These are phyloP conservation scores for Cyberlindnera mrakii DNA, from an alignment of 805 yeast genomes.

Conservation along the genomic window DNA sequence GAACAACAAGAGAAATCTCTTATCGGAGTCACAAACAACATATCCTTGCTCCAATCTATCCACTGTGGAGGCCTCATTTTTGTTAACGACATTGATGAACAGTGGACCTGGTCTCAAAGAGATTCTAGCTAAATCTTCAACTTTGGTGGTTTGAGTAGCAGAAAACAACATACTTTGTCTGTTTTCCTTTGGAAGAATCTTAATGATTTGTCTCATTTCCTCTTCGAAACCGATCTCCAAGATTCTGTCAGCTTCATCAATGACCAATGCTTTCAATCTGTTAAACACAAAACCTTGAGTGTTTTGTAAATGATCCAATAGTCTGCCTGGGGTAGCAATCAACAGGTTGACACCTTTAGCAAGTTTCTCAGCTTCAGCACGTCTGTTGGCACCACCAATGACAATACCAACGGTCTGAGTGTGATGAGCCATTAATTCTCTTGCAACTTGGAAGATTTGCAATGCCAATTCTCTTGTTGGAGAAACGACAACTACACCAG, in stretches of 20 bases:
- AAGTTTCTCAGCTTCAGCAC: slow-evolving; percentile 94
- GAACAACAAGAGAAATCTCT: slow-evolving; percentile 81
- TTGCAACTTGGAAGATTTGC: slow-evolving; percentile 96
- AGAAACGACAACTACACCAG: slow-evolving; percentile 92
- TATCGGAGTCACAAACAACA: slow-evolving; percentile 95
- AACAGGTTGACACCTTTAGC: slow-evolving; percentile 89
- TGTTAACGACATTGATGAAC: slow-evolving; percentile 88
- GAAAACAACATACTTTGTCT: slow-evolving; percentile 97
- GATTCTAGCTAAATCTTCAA: slow-evolving; percentile 95
- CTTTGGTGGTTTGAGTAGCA: slow-evolving; percentile 99
- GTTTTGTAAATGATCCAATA: slow-evolving; percentile 93
- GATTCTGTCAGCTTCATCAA: slow-evolving; percentile 98
- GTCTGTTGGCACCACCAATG: slow-evolving; percentile 96
- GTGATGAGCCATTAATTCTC: slow-evolving; percentile 79
- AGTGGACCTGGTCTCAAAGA: slow-evolving; percentile 90
- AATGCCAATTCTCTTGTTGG: slow-evolving; percentile 98
- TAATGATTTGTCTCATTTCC: slow-evolving; percentile 95
- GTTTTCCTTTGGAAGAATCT: slow-evolving; percentile 84
- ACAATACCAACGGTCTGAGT: slow-evolving; percentile 94
- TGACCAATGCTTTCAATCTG: slow-evolving; percentile 87
- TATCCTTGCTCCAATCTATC: slow-evolving; percentile 98
- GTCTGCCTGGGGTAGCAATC: slow-evolving; percentile 96
- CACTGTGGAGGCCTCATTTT: slow-evolving; percentile 81
- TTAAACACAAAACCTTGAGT: slow-evolving; percentile 91
- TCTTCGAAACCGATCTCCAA: slow-evolving; percentile 98